Evolutionary conservation across 2,329 filamentous ascomycete genomes (phyloP).

Genomic region (Phoma sp.): DNA sequence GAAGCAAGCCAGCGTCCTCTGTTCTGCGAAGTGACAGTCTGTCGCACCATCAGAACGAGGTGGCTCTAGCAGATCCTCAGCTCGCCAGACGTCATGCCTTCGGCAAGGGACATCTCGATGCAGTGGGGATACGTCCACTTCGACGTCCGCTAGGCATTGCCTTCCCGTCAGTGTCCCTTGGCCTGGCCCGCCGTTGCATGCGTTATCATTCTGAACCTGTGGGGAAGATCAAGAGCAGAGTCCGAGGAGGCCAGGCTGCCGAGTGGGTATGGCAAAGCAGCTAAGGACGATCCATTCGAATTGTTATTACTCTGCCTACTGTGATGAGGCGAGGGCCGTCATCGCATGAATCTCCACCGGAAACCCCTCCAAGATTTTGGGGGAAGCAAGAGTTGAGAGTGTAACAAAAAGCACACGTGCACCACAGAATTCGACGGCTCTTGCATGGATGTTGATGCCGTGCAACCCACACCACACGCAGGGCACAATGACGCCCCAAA

Average conservation of each 20-base stretch:
- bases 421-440: background rate
- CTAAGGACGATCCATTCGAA: background rate
- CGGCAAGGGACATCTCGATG: slow-evolving; percentile 5
- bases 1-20: background rate
- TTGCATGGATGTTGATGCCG: slow-evolving; percentile 1
- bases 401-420: slow-evolving; percentile 8
- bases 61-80: background rate
- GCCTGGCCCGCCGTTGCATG: slow-evolving; percentile 2
- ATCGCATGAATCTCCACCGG: slow-evolving; percentile 1
- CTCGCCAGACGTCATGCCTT: slow-evolving; percentile 4
- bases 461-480: background rate
- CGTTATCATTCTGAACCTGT: slow-evolving; percentile 2
- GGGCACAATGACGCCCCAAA: background rate
- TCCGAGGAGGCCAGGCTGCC: background rate
- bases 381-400: background rate
- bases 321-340: background rate
- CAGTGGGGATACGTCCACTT: slow-evolving; percentile 3
- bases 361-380: background rate
- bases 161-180: slow-evolving; percentile 2
- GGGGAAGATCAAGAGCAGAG: slow-evolving; percentile 2
- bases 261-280: background rate
- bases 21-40: background rate
- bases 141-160: slow-evolving; percentile 1
- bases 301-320: background rate
- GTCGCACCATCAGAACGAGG: slow-evolving; percentile 1